These are phyloP conservation scores for Fusarium foetens DNA, from an alignment of 2,329 filamentous ascomycete genomes.

Conservation along the genomic window DNA sequence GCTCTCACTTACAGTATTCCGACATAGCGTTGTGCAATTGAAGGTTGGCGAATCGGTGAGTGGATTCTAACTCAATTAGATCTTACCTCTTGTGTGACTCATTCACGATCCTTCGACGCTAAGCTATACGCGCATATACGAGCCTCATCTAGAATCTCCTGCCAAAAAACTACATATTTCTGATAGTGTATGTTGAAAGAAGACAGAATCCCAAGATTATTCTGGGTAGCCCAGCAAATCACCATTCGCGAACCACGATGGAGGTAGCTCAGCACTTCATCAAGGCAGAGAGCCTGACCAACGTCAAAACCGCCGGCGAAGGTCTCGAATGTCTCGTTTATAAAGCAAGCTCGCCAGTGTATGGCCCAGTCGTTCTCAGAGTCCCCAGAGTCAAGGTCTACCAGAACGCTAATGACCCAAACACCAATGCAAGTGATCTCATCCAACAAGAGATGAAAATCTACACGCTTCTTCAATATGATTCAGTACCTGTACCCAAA, in stretches of 20 bases:
- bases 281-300: neutral
- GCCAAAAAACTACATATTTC: neutral
- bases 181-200: accelerated
- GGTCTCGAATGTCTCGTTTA: constrained; percentile 19
- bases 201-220: neutral
- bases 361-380: constrained; percentile 7
- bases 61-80: neutral
- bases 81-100: neutral
- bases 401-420: constrained; percentile 4
- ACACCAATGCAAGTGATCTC: neutral
- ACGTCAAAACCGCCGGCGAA: neutral
- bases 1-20: neutral
- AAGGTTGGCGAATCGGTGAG: neutral
- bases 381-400: constrained; percentile 10
- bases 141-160: neutral
- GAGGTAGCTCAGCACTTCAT: neutral
- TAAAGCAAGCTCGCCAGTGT: neutral
- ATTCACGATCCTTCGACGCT: neutral
- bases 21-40: neutral
- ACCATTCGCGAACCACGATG: neutral
- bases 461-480: neutral
- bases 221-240: neutral
- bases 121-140: neutral
- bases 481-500: neutral
- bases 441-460: constrained; percentile 12